Evolutionary conservation across 1,284 basidiomycete genomes (phyloP), one percentile per base, ranked within the genome.

Genomic region (Marasmius sp.): DNA sequence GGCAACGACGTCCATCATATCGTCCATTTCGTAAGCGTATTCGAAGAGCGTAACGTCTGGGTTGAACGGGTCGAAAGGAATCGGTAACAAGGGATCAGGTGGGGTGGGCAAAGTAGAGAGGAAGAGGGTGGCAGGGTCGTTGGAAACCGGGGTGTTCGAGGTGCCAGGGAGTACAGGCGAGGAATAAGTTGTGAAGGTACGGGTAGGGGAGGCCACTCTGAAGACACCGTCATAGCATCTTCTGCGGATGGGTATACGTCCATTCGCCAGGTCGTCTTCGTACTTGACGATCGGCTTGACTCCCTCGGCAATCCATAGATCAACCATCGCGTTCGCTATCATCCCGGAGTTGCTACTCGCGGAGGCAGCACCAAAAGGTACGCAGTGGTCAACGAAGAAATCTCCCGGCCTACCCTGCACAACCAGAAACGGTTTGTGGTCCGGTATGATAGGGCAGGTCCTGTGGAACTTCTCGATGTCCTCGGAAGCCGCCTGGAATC

Each of bases 201-300:
- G n/a, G n/a, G n/a, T n/a, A n/a, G n/a, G n/a, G n/a, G n/a, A n/a
- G n/a, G 27, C 27, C 5, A 2, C 27, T 27, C 8, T 49, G 20
- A 22, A 16, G 10, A 58, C 38, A 38, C 64, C 58, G 16, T 16
- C 18, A 53, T 53, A 56, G 12, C 56, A n/a, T 9, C 61, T 62
- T 11, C 20, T 4, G n/a, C n/a, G n/a, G 6, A 18, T 37, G n/a
- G 74, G 74, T n/a, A 57, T 64, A 1, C 66, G 63, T 6, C 75
- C 68, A 6, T 67, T 37, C 6, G 41, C 60, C 12, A 74, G 54
- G 57, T 78, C 73, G 57, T 79, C 76, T n/a, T 75, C 73, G 66
- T 73, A 79, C 57, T 74, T 74, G 6, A 58, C 45, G 2, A 70
- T 58, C 0, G 69, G 68, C 0, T 43, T 51, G n/a, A 72, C 62